Percentiles rank a stretch among this genome's conserved stretches.
Conservation (phyloP, 31 red algal genomes). For the Endocladia muricata region DNA sequence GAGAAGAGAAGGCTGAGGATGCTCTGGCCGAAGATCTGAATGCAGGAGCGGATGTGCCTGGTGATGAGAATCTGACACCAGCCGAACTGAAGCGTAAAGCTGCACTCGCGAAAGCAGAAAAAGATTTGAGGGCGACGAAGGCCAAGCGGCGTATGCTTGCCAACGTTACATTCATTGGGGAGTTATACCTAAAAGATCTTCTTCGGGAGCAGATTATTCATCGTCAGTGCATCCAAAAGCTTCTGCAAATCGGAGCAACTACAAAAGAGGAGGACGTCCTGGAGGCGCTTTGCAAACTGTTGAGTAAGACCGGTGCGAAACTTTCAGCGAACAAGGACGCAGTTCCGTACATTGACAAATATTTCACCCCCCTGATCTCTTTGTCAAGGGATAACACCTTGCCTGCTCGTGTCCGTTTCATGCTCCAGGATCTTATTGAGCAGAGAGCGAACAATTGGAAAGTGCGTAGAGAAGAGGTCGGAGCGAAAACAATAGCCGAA, state of each 20-base stretch:
- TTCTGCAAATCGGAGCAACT: slow-evolving; percentile 47
- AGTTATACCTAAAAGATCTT: slow-evolving; percentile 88
- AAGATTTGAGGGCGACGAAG: slow-evolving; percentile 15
- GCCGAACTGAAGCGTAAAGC: slow-evolving; percentile 35
- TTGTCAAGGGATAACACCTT: slow-evolving; percentile 52
- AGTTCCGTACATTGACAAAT: slow-evolving; percentile 13
- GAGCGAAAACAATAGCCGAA: slow-evolving; percentile 91
- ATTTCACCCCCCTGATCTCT: slow-evolving; percentile 45
- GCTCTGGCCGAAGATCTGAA: slow-evolving; percentile 14
- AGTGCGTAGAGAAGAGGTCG: slow-evolving; percentile 71
- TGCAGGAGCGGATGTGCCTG: background rate
- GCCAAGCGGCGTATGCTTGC: slow-evolving; percentile 96
- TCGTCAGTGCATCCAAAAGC: slow-evolving; percentile 66
- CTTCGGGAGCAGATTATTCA: slow-evolving; percentile 81
- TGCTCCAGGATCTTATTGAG: slow-evolving; percentile 94
- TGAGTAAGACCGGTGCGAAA: slow-evolving; percentile 86
- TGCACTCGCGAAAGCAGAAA: background rate
- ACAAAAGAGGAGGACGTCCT: slow-evolving; percentile 89
- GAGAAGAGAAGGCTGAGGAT: background rate
- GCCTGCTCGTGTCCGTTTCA: slow-evolving; percentile 89
- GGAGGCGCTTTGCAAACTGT: slow-evolving; percentile 88
- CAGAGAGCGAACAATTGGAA: slow-evolving; percentile 84
- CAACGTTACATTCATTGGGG: slow-evolving; percentile 94
- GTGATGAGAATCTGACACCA: too few relatives aligned
- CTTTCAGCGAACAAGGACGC: slow-evolving; percentile 58